These are phyloP conservation scores for Populus trichocarpa DNA, from an alignment of 441 rosid genomes.

Conservation along the genomic window DNA sequence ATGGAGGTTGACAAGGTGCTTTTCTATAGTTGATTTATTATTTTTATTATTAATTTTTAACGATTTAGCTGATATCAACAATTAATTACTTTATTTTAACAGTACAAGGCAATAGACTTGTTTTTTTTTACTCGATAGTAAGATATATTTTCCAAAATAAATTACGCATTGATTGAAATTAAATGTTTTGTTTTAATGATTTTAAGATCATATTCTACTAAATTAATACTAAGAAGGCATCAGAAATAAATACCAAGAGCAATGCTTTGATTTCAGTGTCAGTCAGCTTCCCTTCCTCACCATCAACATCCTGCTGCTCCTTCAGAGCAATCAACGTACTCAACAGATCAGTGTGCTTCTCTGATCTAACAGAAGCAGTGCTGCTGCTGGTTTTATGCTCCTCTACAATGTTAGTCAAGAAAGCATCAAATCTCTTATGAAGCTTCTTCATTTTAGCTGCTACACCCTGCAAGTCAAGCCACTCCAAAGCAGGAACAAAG, in stretches of 20 bases:
- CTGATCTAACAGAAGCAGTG: not conserved
- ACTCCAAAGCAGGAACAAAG: constrained; percentile 48
- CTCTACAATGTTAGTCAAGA: constrained; percentile 37
- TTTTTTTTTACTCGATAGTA: too few relatives aligned
- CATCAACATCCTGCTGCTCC: constrained; percentile 21
- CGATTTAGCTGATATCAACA: too few relatives aligned
- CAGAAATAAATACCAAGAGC: constrained; percentile 31
- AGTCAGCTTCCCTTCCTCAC: constrained; percentile 35
- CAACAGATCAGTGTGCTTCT: constrained; percentile 29
- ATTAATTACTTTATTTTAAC: too few relatives aligned
- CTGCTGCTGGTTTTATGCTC: constrained; percentile 30
- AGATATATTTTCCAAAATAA: too few relatives aligned
- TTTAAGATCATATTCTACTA: not conserved
- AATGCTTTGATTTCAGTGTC: constrained; percentile 53
- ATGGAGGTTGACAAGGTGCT: too few relatives aligned
- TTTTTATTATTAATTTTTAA: too few relatives aligned
- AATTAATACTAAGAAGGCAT: too few relatives aligned
- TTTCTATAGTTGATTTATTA: too few relatives aligned
- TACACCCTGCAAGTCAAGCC: constrained; percentile 57
- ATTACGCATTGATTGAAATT: not conserved
- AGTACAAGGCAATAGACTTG: too few relatives aligned
- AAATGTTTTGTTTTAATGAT: not conserved
- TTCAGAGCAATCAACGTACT: constrained; percentile 39
- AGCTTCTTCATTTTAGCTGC: constrained; percentile 56
- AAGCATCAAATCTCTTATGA: constrained; percentile 47